phyloP scores from a whole-genome alignment of 768 basidiomycete genomes.

The Kwoniella pini region DNA sequence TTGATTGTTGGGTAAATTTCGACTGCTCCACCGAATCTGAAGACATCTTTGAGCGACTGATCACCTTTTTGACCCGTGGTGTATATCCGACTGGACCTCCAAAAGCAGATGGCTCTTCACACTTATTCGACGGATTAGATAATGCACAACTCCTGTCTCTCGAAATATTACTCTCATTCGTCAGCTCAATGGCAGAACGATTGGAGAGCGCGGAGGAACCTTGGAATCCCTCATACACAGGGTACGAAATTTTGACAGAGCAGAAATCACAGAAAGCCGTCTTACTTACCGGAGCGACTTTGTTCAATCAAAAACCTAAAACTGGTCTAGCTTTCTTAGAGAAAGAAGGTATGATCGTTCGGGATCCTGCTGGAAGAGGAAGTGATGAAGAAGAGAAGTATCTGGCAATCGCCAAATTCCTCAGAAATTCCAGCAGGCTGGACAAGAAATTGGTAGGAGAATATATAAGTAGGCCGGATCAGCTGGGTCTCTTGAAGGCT shows the following conservation, averaged over 20 bases:
- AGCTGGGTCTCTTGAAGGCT: conserved; percentile 76
- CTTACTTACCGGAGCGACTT: conserved; percentile 75
- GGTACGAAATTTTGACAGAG: conserved; percentile 64
- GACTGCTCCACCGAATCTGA: conserved; percentile 97
- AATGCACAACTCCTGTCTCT: conserved; percentile 83
- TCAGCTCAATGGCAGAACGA: conserved; percentile 82
- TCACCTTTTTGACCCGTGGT: conserved; percentile 80
- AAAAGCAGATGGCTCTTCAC: conserved; percentile 64
- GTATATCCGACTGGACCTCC: conserved; percentile 72
- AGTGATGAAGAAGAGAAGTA: conserved; percentile 41
- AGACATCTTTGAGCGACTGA: conserved; percentile 85
- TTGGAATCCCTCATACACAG: conserved; percentile 66
- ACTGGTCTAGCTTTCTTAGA: conserved; percentile 85
- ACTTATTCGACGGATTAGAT: conserved; percentile 57
- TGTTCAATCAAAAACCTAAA: conserved; percentile 93
- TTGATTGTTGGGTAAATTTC: conserved; percentile 92
- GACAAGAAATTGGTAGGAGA: conserved; percentile 95
- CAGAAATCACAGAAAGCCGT: conserved; percentile 82
- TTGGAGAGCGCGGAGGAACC: conserved; percentile 59
- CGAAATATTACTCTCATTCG: conserved; percentile 80
- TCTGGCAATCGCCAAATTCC: conserved; percentile 68
- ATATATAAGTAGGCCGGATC: conserved; percentile 85
- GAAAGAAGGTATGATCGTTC: conserved; percentile 77
- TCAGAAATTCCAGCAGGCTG: conserved; percentile 78
- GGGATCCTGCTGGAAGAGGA: conserved; percentile 23